Base-by-base conservation (phyloP, 1,139 yeast genomes). In the Saccharomyces hybrid region DNA sequence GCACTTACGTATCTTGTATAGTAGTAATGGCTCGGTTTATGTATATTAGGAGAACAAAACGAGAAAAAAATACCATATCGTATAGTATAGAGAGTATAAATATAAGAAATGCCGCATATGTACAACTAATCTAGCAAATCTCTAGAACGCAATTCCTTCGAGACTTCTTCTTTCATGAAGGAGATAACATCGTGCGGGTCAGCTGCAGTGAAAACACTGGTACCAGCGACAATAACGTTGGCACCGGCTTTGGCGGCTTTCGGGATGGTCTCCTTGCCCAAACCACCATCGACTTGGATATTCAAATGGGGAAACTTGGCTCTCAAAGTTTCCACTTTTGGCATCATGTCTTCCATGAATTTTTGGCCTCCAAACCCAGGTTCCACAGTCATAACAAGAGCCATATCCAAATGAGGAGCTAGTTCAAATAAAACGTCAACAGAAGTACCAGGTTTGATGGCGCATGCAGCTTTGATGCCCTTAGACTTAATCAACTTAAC, bases 301-400 rank as follows among this genome's bases (percentile, higher is more conserved):
- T 93, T 84, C 70, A 91, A 76, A 38, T 83, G 70, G 16, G 98
- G 97, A 72, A 78, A 88, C 68, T 78, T 81, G 51, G 72, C 70
- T 70, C 99, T 82, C 64, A 93, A 78, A 41, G 76, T 77, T 64
- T 82, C 84, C 49, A 93, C 98, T 74, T 93, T 93, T 58, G 95
- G 88, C 98, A 93, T 91, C 97, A 91, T 91, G 59, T 84, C 88
- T 14, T 82, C 77, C 97, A 88, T 90, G 77, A 93, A 95, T 71
- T 86, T 87, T 73, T 93, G 99, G 50, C 99, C 99, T 38, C 99
- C 99, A 68, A 93, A 93, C 1, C 99, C 99, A 7, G 99, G 99
- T 72, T 93, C 99, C 48, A 93, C 99, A 3, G 99, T 93, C 99
- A 93, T 95, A 52, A 93, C 86, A 58, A 93, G 78, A 7, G 90